Percentiles rank a stretch among this genome's conserved stretches.
Evolutionary conservation across 1,139 yeast genomes (phyloP).

Genomic region (Hemisphaericaspora xylanilytica): DNA sequence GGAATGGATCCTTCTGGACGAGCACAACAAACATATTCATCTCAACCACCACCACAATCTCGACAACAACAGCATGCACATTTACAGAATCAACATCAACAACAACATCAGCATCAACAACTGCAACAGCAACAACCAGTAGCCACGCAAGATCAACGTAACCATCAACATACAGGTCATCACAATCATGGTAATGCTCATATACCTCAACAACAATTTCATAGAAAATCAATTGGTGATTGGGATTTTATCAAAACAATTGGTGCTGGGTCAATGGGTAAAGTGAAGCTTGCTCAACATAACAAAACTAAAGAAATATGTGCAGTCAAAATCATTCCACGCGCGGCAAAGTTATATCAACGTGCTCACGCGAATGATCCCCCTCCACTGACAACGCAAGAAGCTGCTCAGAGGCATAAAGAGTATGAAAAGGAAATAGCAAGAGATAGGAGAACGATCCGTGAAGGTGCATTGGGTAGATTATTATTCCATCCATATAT

Average conservation of each 20-base stretch:
- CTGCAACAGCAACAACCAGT: constrained; percentile 10
- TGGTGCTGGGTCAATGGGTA: constrained; percentile 99
- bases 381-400: constrained; percentile 56
- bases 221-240: constrained; percentile 88
- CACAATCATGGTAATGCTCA: constrained; percentile 10
- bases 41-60: constrained; percentile 4
- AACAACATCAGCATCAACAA: constrained; percentile 9
- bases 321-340: constrained; percentile 80
- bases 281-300: constrained; percentile 91
- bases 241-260: constrained; percentile 95
- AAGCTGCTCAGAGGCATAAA: constrained; percentile 60
- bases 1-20: constrained; percentile 13
- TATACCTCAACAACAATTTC: constrained; percentile 49
- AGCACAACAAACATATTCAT: constrained; percentile 1
- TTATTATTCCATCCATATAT: constrained; percentile 89
- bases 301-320: constrained; percentile 78
- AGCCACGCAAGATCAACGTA: constrained; percentile 12
- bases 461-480: constrained; percentile 94
- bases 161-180: constrained; percentile 5
- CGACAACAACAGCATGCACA: constrained; percentile 10
- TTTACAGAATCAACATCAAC: constrained; percentile 9
- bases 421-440: constrained; percentile 85
- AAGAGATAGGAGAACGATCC: constrained; percentile 84
- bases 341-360: constrained; percentile 74
- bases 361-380: constrained; percentile 75